Evolutionary conservation across 1,284 basidiomycete genomes (phyloP).

Genomic region (Paramarasmius palmivorus): DNA sequence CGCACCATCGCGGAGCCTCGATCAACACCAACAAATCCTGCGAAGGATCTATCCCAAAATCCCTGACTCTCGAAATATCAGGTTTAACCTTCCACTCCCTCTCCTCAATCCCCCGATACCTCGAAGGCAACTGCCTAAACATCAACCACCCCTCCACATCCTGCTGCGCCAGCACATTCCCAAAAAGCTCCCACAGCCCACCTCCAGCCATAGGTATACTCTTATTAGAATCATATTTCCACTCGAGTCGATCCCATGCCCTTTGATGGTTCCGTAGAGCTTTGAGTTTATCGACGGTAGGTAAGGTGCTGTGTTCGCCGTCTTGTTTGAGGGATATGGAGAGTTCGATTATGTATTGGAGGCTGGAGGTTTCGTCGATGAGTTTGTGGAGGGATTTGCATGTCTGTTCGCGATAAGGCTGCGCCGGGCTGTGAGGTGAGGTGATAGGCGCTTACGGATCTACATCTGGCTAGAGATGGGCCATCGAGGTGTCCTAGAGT

Average conservation of each 20-base stretch:
- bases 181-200: constrained; percentile 58
- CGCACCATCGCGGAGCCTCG: constrained; percentile 36
- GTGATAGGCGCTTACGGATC: not conserved
- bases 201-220: constrained; percentile 40
- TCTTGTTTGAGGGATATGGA: constrained; percentile 48
- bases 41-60: constrained; percentile 63
- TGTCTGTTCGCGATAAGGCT: constrained; percentile 34
- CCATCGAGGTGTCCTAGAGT: not conserved
- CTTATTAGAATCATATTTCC: constrained; percentile 34
- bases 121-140: constrained; percentile 53
- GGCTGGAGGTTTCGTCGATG: constrained; percentile 34
- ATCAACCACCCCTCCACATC: constrained; percentile 28
- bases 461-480: not conserved
- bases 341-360: constrained; percentile 58
- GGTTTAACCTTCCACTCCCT: constrained; percentile 45
- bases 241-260: constrained; percentile 48
- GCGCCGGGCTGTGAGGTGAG: too few relatives aligned
- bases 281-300: constrained; percentile 37
- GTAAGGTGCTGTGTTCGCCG: constrained; percentile 31
- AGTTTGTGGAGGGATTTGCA: constrained; percentile 39
- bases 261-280: constrained; percentile 42
- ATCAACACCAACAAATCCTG: constrained; percentile 61
- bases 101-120: constrained; percentile 44
- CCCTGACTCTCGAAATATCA: constrained; percentile 45
- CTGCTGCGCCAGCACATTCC: constrained; percentile 60